Evolutionary conservation across 225 moss, liverwort and hornwort species (phyloP).

Genomic region (Marchantia paleacea): DNA sequence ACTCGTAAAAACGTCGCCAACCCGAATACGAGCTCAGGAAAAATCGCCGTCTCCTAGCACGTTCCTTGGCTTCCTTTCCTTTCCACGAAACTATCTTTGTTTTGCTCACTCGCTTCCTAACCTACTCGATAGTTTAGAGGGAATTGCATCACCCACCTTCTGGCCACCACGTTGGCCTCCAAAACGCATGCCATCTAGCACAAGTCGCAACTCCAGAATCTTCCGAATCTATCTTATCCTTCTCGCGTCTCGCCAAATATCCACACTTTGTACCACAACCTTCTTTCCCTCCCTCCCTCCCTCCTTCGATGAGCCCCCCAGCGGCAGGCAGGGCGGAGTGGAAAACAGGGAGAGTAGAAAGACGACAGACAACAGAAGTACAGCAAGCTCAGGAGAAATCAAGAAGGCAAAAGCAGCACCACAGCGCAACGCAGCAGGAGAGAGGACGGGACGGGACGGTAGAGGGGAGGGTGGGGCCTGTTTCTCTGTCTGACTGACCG

Average conservation of each 20-base stretch:
- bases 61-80: neutral
- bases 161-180: conserved; percentile 1
- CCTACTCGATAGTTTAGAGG: neutral
- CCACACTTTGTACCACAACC: neutral
- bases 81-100: no score
- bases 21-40: neutral
- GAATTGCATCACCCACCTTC: neutral
- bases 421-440: no score
- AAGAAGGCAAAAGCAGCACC: neutral
- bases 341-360: neutral
- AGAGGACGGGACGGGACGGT: neutral
- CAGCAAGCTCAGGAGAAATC: neutral
- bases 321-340: neutral
- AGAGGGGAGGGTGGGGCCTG: neutral
- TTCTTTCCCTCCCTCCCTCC: neutral
- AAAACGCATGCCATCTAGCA: conserved; percentile 3
- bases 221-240: conserved; percentile 17
- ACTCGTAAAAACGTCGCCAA: neutral
- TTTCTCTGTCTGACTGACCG: neutral
- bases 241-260: neutral
- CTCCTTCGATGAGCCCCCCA: neutral
- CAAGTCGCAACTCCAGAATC: conserved; percentile 2
- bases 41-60: neutral
- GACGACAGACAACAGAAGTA: neutral
- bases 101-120: neutral